phyloP scores from a whole-genome alignment of 768 basidiomycete genomes.

The Fomitopsis serialis region DNA sequence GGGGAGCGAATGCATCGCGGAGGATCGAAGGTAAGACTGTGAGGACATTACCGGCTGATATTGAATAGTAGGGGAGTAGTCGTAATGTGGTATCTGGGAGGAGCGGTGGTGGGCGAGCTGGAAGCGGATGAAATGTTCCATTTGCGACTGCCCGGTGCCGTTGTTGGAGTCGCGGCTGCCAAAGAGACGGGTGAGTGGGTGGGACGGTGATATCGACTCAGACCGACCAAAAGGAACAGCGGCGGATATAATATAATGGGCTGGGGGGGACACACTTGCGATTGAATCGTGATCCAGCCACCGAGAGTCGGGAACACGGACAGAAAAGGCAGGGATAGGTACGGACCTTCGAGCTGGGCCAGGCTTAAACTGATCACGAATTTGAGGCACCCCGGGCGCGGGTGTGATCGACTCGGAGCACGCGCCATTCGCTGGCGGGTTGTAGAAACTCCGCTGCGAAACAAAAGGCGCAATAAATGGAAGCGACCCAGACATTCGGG shows the following conservation, averaged over 20 bases:
- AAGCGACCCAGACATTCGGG: conserved; percentile 4
- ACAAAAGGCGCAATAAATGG: conserved; percentile 6
- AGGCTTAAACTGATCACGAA: conserved; percentile 1
- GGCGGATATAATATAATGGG: conserved; percentile 3
- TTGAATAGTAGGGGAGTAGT: conserved; percentile 8
- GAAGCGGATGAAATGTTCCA: conserved; percentile 14
- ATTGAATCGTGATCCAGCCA: not conserved
- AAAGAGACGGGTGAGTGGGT: conserved; percentile 9
- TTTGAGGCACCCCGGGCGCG: conserved; percentile 14
- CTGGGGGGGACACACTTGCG: not conserved
- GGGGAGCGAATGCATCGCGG: conserved; percentile 4
- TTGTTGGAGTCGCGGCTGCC: not conserved
- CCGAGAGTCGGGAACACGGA: conserved; percentile 8
- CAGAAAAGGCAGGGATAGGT: conserved; percentile 10
- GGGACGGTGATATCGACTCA: conserved; percentile 7
- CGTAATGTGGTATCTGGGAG: conserved; percentile 9
- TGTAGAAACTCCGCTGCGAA: not conserved
- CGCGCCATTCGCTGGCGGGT: not conserved
- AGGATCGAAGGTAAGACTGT: conserved; percentile 13
- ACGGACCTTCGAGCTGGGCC: conserved; percentile 11
- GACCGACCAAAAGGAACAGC: conserved; percentile 5
- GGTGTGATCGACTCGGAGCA: conserved; percentile 11
- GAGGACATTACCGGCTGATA: conserved; percentile 10
- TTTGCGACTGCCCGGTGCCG: conserved; percentile 7
- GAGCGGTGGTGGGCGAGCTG: conserved; percentile 9